phyloP scores from a whole-genome alignment of 75 land plant species.

The Selaginella tamariscina region DNA sequence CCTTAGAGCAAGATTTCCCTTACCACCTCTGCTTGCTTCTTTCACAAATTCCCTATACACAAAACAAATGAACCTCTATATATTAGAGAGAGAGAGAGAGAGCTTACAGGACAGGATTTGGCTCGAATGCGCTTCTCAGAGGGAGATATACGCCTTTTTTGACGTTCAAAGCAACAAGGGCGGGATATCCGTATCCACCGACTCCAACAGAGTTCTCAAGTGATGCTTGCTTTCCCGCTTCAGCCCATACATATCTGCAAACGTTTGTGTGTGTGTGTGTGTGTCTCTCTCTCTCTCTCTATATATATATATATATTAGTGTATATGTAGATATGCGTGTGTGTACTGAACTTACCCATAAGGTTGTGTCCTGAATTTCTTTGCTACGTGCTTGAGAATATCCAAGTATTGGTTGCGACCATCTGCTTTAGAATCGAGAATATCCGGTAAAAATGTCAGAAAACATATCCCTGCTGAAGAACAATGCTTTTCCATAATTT shows the following conservation, averaged over 20 bases:
- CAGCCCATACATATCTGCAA: slow-evolving; percentile 87
- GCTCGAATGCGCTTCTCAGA: slow-evolving; percentile 71
- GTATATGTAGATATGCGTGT: background rate
- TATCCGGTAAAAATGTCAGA: slow-evolving; percentile 87
- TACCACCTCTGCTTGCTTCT: slow-evolving; percentile 87
- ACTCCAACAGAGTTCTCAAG: slow-evolving; percentile 86
- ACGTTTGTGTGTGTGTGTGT: no score
- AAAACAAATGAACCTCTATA: background rate
- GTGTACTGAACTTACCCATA: slow-evolving; percentile 45
- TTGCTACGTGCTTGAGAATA: slow-evolving; percentile 56
- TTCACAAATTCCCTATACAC: slow-evolving; percentile 77
- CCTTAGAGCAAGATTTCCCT: slow-evolving; percentile 71
- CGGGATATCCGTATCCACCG: slow-evolving; percentile 97
- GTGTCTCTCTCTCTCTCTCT: no score
- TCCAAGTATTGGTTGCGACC: slow-evolving; percentile 83
- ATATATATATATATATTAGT: no score
- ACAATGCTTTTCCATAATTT: slow-evolving; percentile 81
- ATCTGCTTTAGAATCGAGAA: slow-evolving; percentile 89
- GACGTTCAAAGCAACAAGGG: slow-evolving; percentile 80
- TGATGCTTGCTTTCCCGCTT: slow-evolving; percentile 87
- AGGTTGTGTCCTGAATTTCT: slow-evolving; percentile 67
- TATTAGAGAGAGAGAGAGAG: background rate
- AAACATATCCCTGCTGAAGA: slow-evolving; percentile 85
- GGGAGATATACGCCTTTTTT: slow-evolving; percentile 82
- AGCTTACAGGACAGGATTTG: slow-evolving; percentile 66